phyloP scores from a whole-genome alignment of 306 rosid species.

The Rosa persica region DNA sequence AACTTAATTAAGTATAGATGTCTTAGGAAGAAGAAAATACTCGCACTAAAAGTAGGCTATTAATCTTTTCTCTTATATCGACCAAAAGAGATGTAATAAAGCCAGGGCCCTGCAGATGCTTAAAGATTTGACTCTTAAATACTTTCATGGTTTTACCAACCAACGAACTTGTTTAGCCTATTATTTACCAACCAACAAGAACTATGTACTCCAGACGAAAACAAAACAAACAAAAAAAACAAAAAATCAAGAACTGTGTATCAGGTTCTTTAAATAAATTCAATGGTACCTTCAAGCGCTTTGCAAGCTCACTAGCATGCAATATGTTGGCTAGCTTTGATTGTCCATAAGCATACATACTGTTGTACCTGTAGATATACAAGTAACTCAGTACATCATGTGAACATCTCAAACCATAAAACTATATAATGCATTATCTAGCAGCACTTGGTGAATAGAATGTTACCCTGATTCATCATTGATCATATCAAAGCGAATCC shows the following conservation, averaged over 20 bases:
- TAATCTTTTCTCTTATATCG: neutral
- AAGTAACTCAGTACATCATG: neutral
- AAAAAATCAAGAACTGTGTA: neutral
- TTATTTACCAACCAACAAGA: neutral
- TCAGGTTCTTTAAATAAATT: neutral
- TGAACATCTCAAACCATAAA: constrained; percentile 8
- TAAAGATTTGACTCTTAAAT: neutral
- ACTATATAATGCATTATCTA: neutral
- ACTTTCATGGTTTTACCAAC: too few relatives aligned
- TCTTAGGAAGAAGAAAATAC: neutral
- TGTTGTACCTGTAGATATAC: constrained; percentile 44
- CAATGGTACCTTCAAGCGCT: constrained; percentile 57
- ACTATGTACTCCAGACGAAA: neutral
- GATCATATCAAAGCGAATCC: constrained; percentile 68
- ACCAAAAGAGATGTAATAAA: neutral
- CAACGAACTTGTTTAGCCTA: neutral
- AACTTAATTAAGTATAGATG: neutral
- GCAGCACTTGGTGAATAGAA: constrained; percentile 14
- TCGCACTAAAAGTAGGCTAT: neutral
- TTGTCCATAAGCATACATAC: constrained; percentile 74
- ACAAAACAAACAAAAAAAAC: too few relatives aligned
- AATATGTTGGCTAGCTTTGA: constrained; percentile 86
- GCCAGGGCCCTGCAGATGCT: neutral
- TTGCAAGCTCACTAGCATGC: constrained; percentile 74
- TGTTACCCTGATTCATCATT: constrained; percentile 66